phyloP scores from a whole-genome alignment of 352 stramenopile genomes.

The Phytopythium vexans region DNA sequence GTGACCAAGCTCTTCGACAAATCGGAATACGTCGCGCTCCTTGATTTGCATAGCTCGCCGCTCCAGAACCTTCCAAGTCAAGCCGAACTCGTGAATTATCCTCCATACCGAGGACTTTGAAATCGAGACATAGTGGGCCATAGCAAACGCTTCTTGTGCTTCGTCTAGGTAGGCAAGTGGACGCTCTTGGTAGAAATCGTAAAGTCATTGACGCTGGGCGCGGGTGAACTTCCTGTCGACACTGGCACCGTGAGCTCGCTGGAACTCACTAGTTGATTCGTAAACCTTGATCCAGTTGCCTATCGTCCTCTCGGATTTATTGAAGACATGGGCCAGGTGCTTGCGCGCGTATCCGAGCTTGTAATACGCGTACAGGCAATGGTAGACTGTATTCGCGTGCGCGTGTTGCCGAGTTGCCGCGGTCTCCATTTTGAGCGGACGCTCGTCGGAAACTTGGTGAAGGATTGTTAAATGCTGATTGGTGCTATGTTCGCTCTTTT shows the following conservation, averaged over 20 bases:
- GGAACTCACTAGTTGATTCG: constrained; percentile 9
- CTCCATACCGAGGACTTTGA: constrained; percentile 10
- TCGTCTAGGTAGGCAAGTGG: constrained; percentile 19
- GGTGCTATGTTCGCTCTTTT: no score
- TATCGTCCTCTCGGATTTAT: constrained; percentile 19
- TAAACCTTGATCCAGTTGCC: constrained; percentile 20
- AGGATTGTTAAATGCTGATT: no score
- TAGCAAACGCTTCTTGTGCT: constrained; percentile 12
- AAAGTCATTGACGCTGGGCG: constrained; percentile 10
- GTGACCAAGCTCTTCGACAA: constrained; percentile 17
- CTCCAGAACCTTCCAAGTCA: constrained; percentile 31
- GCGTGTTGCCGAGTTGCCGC: constrained; percentile 10
- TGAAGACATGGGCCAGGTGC: constrained; percentile 16
- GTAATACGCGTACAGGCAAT: constrained; percentile 19
- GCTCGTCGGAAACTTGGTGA: neutral
- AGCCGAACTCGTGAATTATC: constrained; percentile 9
- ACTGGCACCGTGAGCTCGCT: constrained; percentile 7
- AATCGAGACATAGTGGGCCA: constrained; percentile 9
- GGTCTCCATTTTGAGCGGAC: constrained; percentile 5
- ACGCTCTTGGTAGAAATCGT: constrained; percentile 8
- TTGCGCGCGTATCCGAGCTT: constrained; percentile 12
- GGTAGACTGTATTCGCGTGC: constrained; percentile 16
- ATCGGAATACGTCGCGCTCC: constrained; percentile 18
- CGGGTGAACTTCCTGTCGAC: constrained; percentile 8
- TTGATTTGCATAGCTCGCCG: constrained; percentile 23